Base-by-base conservation (phyloP, 768 basidiomycete genomes). In the Xerocomus potaroensis region DNA sequence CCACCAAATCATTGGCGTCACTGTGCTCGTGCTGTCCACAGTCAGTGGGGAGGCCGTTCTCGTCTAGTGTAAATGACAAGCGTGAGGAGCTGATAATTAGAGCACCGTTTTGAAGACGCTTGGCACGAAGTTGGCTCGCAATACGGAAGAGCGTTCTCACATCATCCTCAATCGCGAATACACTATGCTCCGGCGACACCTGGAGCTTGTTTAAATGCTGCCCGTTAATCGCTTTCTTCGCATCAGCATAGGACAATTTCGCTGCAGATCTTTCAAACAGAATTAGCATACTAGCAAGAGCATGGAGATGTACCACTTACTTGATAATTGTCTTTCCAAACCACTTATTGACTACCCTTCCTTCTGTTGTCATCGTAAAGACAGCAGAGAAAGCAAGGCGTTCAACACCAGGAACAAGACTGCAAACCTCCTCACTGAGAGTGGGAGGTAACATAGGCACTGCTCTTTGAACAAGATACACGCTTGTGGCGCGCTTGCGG, bases 391-490 rank as follows among this genome's bases (percentile, higher is more conserved):
- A 96, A 2, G 94, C 81, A 24, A 99, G 79, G 42, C 94, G 84
- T 46, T 99, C 96, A 49, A 82, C 76, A 9, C 86, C 87, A 5
- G 93, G 92, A 48, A 81, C 75, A 45, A 99, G 77, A 68, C 91
- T 95, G 71, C 96, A 99, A 12, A 94, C 75, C 57, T 93, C 83
- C 66, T 97, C 94, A 59, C 86, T 89, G 35, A 99, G 72, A n/a
- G 84, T 75, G 22, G 92, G 91, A 2, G 96, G 96, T 8, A 99
- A 74, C 96, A 99, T 99, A 2, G 95, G 94, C 11, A 97, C 95
- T 18, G 87, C 83, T 45, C 95, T 83, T 65, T 99, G 96, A 22
- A 98, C 83, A 35, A 99, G 86, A 62, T 98, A 97, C 38, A 99
- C 96, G 58, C 89, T 93, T 2, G 93, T 97, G 22, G 94, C 96